Conservation (phyloP, 176 grass and related monocot genomes). For the Carex cristatella region DNA sequence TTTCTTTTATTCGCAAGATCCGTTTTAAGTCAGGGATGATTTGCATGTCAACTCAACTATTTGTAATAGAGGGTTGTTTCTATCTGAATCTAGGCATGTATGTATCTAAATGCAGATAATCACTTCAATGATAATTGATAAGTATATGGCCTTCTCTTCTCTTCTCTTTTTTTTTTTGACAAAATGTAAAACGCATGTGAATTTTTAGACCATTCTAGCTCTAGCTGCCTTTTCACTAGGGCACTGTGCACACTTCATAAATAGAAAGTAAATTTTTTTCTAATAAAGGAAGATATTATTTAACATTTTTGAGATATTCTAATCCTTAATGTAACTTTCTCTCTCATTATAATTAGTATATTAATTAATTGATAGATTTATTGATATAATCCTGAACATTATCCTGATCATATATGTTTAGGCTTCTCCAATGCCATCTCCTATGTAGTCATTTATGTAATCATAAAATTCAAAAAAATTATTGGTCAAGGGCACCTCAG, state of each 20-base stretch:
- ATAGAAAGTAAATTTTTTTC: not conserved
- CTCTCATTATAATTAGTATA: constrained; percentile 14
- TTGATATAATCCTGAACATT: not conserved
- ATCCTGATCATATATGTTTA: not conserved
- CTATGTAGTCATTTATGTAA: not conserved
- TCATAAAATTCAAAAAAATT: not conserved
- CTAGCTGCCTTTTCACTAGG: not conserved
- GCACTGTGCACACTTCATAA: not conserved
- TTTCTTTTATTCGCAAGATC: too few species aligned
- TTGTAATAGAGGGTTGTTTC: not conserved
- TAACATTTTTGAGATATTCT: not conserved
- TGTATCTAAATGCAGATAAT: not conserved
- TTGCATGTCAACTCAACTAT: not conserved
- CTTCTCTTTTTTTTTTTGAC: not conserved
- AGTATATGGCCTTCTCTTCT: too few species aligned
- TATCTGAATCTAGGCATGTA: not conserved
- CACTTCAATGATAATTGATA: not conserved
- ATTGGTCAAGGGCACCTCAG: not conserved
- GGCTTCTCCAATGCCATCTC: not conserved
- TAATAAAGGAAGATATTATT: not conserved
- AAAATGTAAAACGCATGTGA: not conserved
- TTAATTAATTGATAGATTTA: not conserved
- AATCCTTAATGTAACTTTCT: not conserved
- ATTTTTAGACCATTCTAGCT: not conserved
- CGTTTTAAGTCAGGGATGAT: not conserved